These are phyloP conservation scores for Coprinopsis strossmayeri DNA, from an alignment of 768 basidiomycete species.

Conservation along the genomic window DNA sequence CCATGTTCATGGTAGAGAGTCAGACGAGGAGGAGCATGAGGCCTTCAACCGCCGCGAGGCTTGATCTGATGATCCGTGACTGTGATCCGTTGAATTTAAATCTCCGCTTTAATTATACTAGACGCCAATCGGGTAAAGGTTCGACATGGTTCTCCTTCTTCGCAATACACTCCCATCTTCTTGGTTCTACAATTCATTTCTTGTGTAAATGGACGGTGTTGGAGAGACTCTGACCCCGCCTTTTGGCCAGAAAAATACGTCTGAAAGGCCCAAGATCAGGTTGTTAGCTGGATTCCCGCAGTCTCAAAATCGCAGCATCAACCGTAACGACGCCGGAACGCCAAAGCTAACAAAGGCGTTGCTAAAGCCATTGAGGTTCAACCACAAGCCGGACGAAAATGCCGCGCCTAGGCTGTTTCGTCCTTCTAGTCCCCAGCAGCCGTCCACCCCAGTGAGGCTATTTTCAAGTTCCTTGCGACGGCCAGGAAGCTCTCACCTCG, in stretches of 20 bases:
- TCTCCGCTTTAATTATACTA: too few relatives aligned
- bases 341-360: background rate
- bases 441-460: background rate
- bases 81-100: too few relatives aligned
- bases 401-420: background rate
- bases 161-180: conserved; percentile 1
- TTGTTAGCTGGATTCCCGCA: background rate
- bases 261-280: conserved; percentile 1
- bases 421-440: background rate
- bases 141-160: too few relatives aligned
- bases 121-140: too few relatives aligned
- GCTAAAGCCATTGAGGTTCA: conserved; percentile 1
- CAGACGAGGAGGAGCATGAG: too few relatives aligned
- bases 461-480: background rate
- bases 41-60: too few relatives aligned
- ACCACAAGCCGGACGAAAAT: conserved; percentile 1
- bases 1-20: too few relatives aligned
- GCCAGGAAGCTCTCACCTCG: background rate
- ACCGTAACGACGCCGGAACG: background rate
- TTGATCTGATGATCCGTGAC: too few relatives aligned
- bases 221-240: background rate
- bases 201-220: background rate
- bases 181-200: background rate
- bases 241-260: too few relatives aligned
- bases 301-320: background rate